Base-by-base conservation (phyloP, 2,329 filamentous ascomycete genomes). In the Nannizzia gypsea region DNA sequence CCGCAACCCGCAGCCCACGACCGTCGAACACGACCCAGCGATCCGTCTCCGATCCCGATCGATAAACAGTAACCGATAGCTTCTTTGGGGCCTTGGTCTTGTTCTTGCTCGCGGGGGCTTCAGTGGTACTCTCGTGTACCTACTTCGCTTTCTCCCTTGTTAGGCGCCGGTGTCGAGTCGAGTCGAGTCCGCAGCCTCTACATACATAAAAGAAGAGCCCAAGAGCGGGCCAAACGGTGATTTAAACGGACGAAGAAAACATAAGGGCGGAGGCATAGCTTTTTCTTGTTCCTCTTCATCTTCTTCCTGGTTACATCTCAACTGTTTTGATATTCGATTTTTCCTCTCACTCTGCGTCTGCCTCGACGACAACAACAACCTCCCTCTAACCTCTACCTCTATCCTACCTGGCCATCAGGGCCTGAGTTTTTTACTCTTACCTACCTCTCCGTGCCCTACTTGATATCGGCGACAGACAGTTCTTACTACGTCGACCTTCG, bases 91-190 rank as follows among this genome's bases (percentile, higher is more conserved):
- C n/a, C n/a, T n/a, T n/a, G n/a, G n/a, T n/a, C n/a, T n/a, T n/a
- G n/a, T n/a, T n/a, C 31, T 11, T 6, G 31, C 31, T 36, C 9
- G 9, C n/a, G n/a, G n/a, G n/a, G n/a, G n/a, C n/a, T n/a, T n/a
- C n/a, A n/a, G n/a, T n/a, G n/a, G n/a, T n/a, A n/a, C n/a, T n/a
- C n/a, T n/a, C n/a, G n/a, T n/a, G 31, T 36, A 36, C 13, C 8
- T n/a, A 36, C 9, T 36, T 36, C 9, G 9, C 31, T 3, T 31
- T n/a, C n/a, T n/a, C 28, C 28, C 28, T 31, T 40, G 36, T 5
- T n/a, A 52, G 13, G 48, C 48, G 48, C 22, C 48, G 48, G 48
- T 52, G 48, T 52, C 48, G 48, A 52, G 48, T 52, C 48, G n/a
- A n/a, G n/a, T n/a, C n/a, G n/a, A n/a, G n/a, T n/a, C n/a, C n/a